Percentiles rank a stretch among this genome's conserved stretches.
Evolutionary conservation across 1,284 basidiomycete species (phyloP).

Genomic region (Anthracocystis walkeri): DNA sequence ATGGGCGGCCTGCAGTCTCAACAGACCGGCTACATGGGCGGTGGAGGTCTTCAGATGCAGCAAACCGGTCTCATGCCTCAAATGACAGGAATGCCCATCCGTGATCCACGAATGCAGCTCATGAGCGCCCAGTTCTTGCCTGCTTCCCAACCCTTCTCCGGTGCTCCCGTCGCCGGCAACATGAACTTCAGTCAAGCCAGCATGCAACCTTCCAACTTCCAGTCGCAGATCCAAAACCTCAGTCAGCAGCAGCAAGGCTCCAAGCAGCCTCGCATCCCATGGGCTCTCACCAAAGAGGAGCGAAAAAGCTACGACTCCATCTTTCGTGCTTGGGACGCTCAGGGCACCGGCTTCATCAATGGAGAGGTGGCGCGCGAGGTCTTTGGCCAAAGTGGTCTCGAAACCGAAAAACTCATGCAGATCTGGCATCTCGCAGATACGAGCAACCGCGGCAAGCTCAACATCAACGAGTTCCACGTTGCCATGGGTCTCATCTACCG

Average conservation of each 20-base stretch:
- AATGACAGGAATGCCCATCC: conserved; percentile 67
- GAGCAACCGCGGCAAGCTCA: conserved; percentile 71
- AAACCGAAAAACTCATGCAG: conserved; percentile 88
- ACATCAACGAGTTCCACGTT: conserved; percentile 95
- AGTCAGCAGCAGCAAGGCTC: conserved; percentile 78
- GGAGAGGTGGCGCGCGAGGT: conserved; percentile 90
- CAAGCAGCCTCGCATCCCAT: conserved; percentile 82
- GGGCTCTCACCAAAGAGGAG: conserved; percentile 88
- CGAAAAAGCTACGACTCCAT: conserved; percentile 97
- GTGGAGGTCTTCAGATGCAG: conserved; percentile 58
- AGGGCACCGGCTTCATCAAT: conserved; percentile 85
- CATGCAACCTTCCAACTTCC: conserved; percentile 67
- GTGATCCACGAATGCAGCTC: conserved; percentile 67
- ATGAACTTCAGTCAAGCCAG: conserved; percentile 68
- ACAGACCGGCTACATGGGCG: conserved; percentile 53
- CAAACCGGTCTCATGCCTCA: conserved; percentile 66
- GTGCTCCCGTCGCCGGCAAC: conserved; percentile 61
- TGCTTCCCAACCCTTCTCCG: conserved; percentile 66
- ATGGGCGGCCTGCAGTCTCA: conserved; percentile 58
- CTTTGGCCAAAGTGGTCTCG: conserved; percentile 91
- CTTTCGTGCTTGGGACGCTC: conserved; percentile 93
- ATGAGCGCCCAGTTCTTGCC: conserved; percentile 69
- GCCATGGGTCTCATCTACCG: conserved; percentile 99
- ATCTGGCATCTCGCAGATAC: conserved; percentile 78
- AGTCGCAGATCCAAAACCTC: conserved; percentile 63